phyloP scores from a whole-genome alignment of 1,139 yeast genomes.

The Scheffersomyces titani region DNA sequence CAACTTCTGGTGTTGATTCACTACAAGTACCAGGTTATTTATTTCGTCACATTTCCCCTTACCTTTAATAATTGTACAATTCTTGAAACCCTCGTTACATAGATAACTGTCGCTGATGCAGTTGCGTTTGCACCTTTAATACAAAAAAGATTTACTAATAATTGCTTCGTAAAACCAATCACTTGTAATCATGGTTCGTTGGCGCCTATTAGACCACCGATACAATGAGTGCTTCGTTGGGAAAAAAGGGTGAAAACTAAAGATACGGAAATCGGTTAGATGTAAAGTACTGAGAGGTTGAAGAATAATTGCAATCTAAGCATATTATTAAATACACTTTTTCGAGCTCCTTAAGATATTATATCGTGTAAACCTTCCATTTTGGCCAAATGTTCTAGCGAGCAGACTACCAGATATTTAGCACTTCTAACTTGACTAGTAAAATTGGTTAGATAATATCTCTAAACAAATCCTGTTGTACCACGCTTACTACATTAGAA shows the following conservation, averaged over 20 bases:
- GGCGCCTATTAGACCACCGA: too few species aligned
- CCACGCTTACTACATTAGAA: too few species aligned
- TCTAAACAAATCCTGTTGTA: too few species aligned
- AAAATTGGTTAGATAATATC: too few species aligned
- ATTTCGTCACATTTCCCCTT: not conserved
- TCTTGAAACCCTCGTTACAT: not conserved
- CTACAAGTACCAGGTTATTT: not conserved
- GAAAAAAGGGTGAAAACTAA: too few species aligned
- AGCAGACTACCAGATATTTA: too few species aligned
- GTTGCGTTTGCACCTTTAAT: not conserved
- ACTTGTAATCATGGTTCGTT: too few species aligned
- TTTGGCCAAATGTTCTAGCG: not conserved
- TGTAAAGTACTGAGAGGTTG: too few species aligned
- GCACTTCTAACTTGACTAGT: too few species aligned
- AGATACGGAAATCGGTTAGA: too few species aligned
- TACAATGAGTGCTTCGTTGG: too few species aligned
- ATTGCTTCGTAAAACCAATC: not conserved
- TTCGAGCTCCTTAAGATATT: not conserved
- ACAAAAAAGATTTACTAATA: not conserved
- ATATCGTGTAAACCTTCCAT: not conserved
- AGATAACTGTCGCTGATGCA: not conserved
- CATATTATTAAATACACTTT: not conserved
- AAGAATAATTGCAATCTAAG: too few species aligned
- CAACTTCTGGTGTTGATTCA: slow-evolving; percentile 50
- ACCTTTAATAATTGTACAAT: not conserved